These are phyloP conservation scores for Solanum clarkiae DNA, from an alignment of 257 asterid species.

Conservation along the genomic window DNA sequence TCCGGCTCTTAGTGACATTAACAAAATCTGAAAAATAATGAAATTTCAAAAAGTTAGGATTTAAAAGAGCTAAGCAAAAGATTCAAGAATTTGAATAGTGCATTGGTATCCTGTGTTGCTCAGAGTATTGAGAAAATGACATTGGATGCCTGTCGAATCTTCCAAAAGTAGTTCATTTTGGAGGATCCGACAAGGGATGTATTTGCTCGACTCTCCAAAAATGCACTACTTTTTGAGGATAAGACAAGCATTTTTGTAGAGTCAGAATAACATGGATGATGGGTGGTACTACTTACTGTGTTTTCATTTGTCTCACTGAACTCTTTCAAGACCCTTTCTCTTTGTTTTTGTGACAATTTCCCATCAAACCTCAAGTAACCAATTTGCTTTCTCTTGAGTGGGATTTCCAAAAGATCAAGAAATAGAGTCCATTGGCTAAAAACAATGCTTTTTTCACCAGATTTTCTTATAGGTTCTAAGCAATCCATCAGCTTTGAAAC, in stretches of 20 bases:
- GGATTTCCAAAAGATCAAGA: conserved; percentile 66
- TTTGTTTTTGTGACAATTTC: conserved; percentile 48
- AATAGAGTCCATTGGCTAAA: conserved; percentile 87
- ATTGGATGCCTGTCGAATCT: background rate
- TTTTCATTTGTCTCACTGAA: conserved; percentile 53
- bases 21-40: conserved; percentile 25
- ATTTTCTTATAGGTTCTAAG: conserved; percentile 21
- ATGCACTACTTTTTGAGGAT: background rate
- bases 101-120: background rate
- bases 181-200: background rate
- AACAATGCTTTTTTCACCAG: conserved; percentile 64
- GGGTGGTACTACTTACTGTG: conserved; percentile 21
- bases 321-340: conserved; percentile 62
- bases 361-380: conserved; percentile 76
- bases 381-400: conserved; percentile 29
- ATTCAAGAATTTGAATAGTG: background rate
- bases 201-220: background rate
- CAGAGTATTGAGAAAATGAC: background rate
- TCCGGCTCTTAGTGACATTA: conserved; percentile 80
- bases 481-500: conserved; percentile 48
- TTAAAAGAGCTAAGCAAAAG: background rate
- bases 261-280: background rate
- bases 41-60: background rate
- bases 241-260: background rate
- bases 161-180: background rate